These are phyloP conservation scores for Digitaria exilis DNA, from an alignment of 202 grass and related monocot genomes.

Conservation along the genomic window DNA sequence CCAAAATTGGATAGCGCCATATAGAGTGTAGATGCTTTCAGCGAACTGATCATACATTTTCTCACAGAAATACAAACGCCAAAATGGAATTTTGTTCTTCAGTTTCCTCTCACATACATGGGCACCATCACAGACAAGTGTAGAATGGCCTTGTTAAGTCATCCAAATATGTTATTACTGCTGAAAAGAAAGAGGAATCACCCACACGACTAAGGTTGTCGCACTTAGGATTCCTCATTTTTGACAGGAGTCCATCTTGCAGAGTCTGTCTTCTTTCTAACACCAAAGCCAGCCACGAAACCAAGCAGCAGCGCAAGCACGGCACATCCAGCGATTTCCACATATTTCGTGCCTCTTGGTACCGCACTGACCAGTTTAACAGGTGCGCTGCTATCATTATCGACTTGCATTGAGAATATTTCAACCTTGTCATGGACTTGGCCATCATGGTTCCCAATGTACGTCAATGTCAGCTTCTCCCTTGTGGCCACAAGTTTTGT, in stretches of 20 bases:
- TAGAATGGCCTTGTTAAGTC: not conserved
- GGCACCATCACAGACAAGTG: not conserved
- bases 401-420: constrained; percentile 55
- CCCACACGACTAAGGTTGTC: not conserved
- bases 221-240: constrained; percentile 21
- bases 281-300: constrained; percentile 33
- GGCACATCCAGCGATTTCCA: not conserved
- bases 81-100: not conserved
- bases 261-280: not conserved
- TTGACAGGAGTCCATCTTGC: constrained; percentile 35
- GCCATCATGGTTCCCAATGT: constrained; percentile 90
- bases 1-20: not conserved
- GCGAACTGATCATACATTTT: not conserved
- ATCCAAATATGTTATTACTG: not conserved
- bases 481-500: constrained; percentile 73
- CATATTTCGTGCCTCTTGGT: not conserved
- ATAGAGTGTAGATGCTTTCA: not conserved
- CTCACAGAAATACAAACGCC: not conserved
- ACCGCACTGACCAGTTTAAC: not conserved
- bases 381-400: not conserved
- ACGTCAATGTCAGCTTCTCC: constrained; percentile 69
- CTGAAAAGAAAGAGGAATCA: not conserved
- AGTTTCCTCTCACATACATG: not conserved
- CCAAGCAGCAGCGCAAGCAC: constrained; percentile 30
- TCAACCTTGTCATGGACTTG: constrained; percentile 79